phyloP scores from a whole-genome alignment of 1,139 yeast genomes.

The Candida labiduridarum region DNA sequence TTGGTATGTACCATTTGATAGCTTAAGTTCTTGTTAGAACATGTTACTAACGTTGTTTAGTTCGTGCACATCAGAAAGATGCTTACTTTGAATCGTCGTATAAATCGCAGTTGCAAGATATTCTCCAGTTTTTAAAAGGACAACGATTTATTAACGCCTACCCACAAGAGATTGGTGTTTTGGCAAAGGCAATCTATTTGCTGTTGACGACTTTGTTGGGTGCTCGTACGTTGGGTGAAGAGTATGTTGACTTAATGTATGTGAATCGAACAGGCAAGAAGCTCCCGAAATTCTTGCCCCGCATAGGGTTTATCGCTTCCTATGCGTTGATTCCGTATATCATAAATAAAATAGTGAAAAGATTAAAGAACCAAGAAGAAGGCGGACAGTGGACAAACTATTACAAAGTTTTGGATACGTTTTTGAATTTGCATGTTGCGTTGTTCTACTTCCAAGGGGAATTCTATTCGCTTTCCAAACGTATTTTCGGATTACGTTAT shows the following conservation, averaged over 20 bases:
- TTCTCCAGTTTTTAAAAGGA: constrained; percentile 59
- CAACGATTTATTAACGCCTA: constrained; percentile 68
- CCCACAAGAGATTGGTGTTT: constrained; percentile 62
- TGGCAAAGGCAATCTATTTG: constrained; percentile 63
- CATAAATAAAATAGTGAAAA: constrained; percentile 35
- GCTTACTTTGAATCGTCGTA: constrained; percentile 64
- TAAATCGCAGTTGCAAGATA: constrained; percentile 56
- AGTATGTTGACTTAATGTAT: constrained; percentile 83
- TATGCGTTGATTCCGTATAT: constrained; percentile 62
- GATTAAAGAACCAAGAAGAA: constrained; percentile 22
- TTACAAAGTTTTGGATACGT: constrained; percentile 48
- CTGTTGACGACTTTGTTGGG: constrained; percentile 74
- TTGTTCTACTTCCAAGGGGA: constrained; percentile 79
- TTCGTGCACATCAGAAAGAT: constrained; percentile 90
- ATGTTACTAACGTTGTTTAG: constrained; percentile 20
- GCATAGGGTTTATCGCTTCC: constrained; percentile 54
- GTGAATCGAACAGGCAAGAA: constrained; percentile 53
- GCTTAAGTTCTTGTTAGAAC: background rate
- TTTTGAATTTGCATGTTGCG: constrained; percentile 74
- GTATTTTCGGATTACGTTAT: constrained; percentile 79
- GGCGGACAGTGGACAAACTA: constrained; percentile 32
- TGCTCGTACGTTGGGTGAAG: constrained; percentile 88
- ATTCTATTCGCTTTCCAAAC: constrained; percentile 75
- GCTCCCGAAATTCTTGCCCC: constrained; percentile 50
- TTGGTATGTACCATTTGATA: constrained; percentile 35